A percentile compares a stretch with the other conserved stretches of the same genome.
Evolutionary conservation across 2,329 filamentous ascomycete species (phyloP).

Genomic region (Decorospora gaudefroyi): DNA sequence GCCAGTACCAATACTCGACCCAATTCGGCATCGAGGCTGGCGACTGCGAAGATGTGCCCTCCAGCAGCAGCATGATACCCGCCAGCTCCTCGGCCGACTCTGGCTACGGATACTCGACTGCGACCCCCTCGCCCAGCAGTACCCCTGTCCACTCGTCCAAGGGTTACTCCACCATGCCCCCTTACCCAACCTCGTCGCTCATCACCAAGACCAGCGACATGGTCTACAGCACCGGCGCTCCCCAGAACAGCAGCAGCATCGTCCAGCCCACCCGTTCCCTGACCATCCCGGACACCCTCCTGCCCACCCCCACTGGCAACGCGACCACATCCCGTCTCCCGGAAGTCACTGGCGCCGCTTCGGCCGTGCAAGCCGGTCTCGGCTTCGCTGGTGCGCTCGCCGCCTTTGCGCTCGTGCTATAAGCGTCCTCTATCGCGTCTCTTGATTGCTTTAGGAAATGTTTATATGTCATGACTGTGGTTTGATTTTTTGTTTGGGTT

Average conservation of each 20-base stretch:
- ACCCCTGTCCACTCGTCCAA: slow-evolving; percentile 18
- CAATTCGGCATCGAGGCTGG: slow-evolving; percentile 64
- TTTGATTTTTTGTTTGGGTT: no score
- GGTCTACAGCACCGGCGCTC: slow-evolving; percentile 28
- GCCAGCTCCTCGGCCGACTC: slow-evolving; percentile 11
- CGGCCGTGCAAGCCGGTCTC: slow-evolving; percentile 41
- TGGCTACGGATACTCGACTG: slow-evolving; percentile 12
- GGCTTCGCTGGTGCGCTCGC: slow-evolving; percentile 50
- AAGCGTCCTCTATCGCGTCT: slow-evolving; percentile 20
- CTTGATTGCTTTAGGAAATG: slow-evolving; percentile 12
- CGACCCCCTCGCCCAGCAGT: slow-evolving; percentile 13
- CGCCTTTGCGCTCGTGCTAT: slow-evolving; percentile 49
- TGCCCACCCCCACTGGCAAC: slow-evolving; percentile 37
- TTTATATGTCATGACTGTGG: no score
- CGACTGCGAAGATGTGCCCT: slow-evolving; percentile 25
- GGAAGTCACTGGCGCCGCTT: slow-evolving; percentile 43
- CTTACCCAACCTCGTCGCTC: slow-evolving; percentile 11
- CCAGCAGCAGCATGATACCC: slow-evolving; percentile 4
- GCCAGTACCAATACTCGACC: slow-evolving; percentile 63
- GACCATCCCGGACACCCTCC: slow-evolving; percentile 40
- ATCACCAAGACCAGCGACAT: slow-evolving; percentile 18
- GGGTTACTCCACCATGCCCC: slow-evolving; percentile 14
- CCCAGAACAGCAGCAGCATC: slow-evolving; percentile 28
- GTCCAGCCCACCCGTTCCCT: slow-evolving; percentile 44
- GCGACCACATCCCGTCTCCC: slow-evolving; percentile 31